Evolutionary conservation across 1,284 basidiomycete genomes (phyloP).

Genomic region (Leccinum solheimii): DNA sequence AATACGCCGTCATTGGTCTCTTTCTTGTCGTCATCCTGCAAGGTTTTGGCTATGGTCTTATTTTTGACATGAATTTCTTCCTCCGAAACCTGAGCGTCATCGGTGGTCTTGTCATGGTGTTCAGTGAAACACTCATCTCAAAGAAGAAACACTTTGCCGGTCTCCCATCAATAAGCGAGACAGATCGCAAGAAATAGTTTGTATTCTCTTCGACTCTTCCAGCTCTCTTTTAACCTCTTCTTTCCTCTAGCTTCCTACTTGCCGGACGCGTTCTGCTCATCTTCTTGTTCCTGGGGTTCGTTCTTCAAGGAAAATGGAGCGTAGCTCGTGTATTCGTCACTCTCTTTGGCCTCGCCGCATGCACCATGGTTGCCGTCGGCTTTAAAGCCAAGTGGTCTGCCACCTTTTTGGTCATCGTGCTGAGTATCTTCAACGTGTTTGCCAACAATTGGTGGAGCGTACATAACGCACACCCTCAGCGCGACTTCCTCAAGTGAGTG

Average conservation of each 20-base stretch:
- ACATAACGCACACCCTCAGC: conserved; percentile 89
- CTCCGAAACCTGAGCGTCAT: conserved; percentile 92
- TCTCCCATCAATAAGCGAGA: conserved; percentile 88
- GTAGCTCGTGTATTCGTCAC: conserved; percentile 85
- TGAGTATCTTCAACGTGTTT: conserved; percentile 95
- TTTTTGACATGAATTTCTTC: conserved; percentile 99
- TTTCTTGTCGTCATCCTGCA: conserved; percentile 92
- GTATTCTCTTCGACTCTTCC: conserved; percentile 32
- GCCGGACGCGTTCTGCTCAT: conserved; percentile 97
- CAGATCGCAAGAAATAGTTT: conserved; percentile 97
- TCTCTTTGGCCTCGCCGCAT: conserved; percentile 87
- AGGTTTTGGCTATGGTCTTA: conserved; percentile 92
- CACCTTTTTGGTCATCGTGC: conserved; percentile 90
- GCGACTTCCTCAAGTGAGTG: conserved; percentile 93
- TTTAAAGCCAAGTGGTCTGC: conserved; percentile 99
- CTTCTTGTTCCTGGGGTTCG: conserved; percentile 98
- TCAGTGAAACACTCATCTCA: conserved; percentile 90
- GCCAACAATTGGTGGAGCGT: conserved; percentile 99
- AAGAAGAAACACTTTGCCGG: conserved; percentile 92
- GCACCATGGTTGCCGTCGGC: conserved; percentile 95
- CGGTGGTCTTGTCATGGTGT: conserved; percentile 95
- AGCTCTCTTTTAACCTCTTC: conserved; percentile 6
- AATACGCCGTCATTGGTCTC: conserved; percentile 88
- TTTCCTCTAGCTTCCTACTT: conserved; percentile 78
- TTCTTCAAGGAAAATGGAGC: conserved; percentile 91